Percentiles rank a stretch among this genome's conserved stretches.
Conservation (phyloP, 2,329 filamentous ascomycete species). For the Coleophoma cylindrospora region DNA sequence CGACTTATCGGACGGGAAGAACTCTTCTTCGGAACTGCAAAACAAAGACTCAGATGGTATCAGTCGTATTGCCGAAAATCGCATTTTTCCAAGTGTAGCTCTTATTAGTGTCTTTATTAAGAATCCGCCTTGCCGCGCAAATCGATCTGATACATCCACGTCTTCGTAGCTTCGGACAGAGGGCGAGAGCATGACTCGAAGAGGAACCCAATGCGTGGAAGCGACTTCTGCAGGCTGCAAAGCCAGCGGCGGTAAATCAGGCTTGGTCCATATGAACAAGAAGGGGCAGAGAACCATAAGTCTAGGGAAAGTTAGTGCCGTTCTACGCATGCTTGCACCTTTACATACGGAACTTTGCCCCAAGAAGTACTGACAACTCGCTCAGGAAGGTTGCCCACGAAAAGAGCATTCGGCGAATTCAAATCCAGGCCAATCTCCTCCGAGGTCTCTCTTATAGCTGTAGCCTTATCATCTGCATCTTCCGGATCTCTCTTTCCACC, state of each 20-base stretch:
- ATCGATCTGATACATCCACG: slow-evolving; percentile 58
- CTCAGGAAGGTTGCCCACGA: slow-evolving; percentile 59
- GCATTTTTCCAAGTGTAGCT: slow-evolving; percentile 58
- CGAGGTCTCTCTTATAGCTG: slow-evolving; percentile 57
- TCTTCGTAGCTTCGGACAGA: slow-evolving; percentile 55
- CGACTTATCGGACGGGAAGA: not conserved
- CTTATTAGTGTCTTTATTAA: slow-evolving; percentile 49
- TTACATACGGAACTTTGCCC: slow-evolving; percentile 55
- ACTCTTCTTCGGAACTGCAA: slow-evolving; percentile 46
- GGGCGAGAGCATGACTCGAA: slow-evolving; percentile 55
- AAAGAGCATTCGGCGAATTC: slow-evolving; percentile 36
- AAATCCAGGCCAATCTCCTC: slow-evolving; percentile 65
- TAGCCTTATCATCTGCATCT: slow-evolving; percentile 56
- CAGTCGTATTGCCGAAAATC: slow-evolving; percentile 60
- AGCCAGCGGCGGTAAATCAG: slow-evolving; percentile 48
- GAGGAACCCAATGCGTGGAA: slow-evolving; percentile 64
- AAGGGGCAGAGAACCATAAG: slow-evolving; percentile 68
- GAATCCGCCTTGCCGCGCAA: slow-evolving; percentile 49
- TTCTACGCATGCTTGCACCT: not conserved
- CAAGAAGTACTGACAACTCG: slow-evolving; percentile 61
- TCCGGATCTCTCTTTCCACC: slow-evolving; percentile 62
- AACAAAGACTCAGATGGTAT: slow-evolving; percentile 56
- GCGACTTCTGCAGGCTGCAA: slow-evolving; percentile 67
- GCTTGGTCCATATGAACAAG: slow-evolving; percentile 56
- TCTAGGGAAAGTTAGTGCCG: slow-evolving; percentile 30